Evolutionary conservation across 352 stramenopile genomes (phyloP).

Genomic region (Lagenidium giganteum): DNA sequence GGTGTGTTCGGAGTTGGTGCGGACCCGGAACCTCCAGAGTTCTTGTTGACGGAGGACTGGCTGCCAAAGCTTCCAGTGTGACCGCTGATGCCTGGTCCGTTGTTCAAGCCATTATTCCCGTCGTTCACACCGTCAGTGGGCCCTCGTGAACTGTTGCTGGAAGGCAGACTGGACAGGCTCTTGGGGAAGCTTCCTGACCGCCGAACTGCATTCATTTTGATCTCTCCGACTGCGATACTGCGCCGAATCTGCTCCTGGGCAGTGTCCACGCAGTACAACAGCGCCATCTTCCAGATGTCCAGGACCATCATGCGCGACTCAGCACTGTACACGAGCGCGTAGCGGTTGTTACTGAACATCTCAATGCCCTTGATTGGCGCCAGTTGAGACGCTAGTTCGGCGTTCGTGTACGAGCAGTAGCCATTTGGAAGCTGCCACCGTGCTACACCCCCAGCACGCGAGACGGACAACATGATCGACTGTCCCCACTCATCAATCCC

Average conservation of each 20-base stretch:
- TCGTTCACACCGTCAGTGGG: conserved; percentile 9
- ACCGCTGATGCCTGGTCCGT: background rate
- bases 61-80: no score
- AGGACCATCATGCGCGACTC: conserved; percentile 72
- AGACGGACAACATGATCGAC: conserved; percentile 55
- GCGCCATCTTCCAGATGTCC: conserved; percentile 66
- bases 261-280: conserved; percentile 73
- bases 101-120: conserved; percentile 1
- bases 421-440: conserved; percentile 69
- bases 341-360: conserved; percentile 69
- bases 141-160: background rate
- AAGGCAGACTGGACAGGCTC: no score
- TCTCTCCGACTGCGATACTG: conserved; percentile 54
- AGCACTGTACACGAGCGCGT: conserved; percentile 63
- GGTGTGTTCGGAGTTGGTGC: background rate
- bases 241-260: conserved; percentile 73
- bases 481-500: conserved; percentile 78
- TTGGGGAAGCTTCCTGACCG: no score
- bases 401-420: conserved; percentile 42
- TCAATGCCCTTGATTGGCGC: conserved; percentile 60
- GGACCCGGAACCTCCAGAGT: no score
- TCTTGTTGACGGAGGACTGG: no score
- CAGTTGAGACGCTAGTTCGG: conserved; percentile 46
- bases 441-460: conserved; percentile 41
- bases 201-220: conserved; percentile 32